These are phyloP conservation scores for Penicillium psychrosexuale DNA, from an alignment of 2,329 filamentous ascomycete genomes.

Conservation along the genomic window DNA sequence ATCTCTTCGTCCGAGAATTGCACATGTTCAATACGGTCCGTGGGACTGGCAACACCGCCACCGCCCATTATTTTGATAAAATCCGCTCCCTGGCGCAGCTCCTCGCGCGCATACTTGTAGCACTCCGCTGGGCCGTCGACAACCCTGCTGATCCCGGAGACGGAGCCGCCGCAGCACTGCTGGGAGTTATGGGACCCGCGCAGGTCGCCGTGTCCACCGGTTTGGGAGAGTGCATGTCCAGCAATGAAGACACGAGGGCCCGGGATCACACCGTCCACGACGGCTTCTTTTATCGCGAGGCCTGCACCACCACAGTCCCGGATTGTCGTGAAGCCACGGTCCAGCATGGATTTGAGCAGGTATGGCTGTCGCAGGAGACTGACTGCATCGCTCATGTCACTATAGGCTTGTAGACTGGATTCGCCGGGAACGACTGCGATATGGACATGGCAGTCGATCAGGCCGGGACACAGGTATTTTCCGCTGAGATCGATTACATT, in stretches of 20 bases:
- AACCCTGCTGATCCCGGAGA: slow-evolving; percentile 41
- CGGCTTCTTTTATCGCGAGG: slow-evolving; percentile 52
- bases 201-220: slow-evolving; percentile 58
- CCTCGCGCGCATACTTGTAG: slow-evolving; percentile 51
- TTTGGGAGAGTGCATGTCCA: slow-evolving; percentile 55
- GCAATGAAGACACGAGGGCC: slow-evolving; percentile 58
- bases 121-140: slow-evolving; percentile 57
- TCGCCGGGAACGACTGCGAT: slow-evolving; percentile 47
- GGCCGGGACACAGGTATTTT: slow-evolving; percentile 50
- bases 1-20: slow-evolving; percentile 60
- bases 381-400: slow-evolving; percentile 16
- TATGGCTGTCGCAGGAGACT: slow-evolving; percentile 22
- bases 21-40: slow-evolving; percentile 52
- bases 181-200: slow-evolving; percentile 41
- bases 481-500: slow-evolving; percentile 41
- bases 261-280: slow-evolving; percentile 54
- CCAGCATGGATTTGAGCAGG: slow-evolving; percentile 47
- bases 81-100: slow-evolving; percentile 56
- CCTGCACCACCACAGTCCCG: slow-evolving; percentile 59
- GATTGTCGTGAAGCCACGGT: slow-evolving; percentile 57
- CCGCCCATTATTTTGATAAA: slow-evolving; percentile 62
- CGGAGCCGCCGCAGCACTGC: slow-evolving; percentile 49
- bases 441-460: slow-evolving; percentile 55
- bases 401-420: slow-evolving; percentile 18
- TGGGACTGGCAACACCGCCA: slow-evolving; percentile 57